Percentiles rank a stretch among this genome's conserved stretches.
These are phyloP conservation scores for Penicillium odoratum DNA, from an alignment of 495 filamentous ascomycete genomes.

Conservation along the genomic window DNA sequence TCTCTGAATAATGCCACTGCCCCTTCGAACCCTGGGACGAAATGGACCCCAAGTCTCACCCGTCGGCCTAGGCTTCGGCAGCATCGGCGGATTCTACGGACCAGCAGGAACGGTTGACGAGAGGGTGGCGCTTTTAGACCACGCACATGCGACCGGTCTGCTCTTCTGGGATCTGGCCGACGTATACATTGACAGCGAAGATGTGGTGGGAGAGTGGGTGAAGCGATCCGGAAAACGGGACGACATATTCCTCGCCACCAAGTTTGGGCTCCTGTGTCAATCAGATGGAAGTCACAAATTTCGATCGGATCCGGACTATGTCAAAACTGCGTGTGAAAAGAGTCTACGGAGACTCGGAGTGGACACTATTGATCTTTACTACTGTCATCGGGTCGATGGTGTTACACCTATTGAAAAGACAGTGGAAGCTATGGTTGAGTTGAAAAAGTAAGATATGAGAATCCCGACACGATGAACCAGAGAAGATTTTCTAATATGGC, in stretches of 20 bases:
- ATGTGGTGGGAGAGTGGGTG: slow-evolving; percentile 59
- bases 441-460: slow-evolving; percentile 49
- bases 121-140: slow-evolving; percentile 36
- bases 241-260: slow-evolving; percentile 59
- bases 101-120: slow-evolving; percentile 33
- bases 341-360: slow-evolving; percentile 54
- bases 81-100: slow-evolving; percentile 51
- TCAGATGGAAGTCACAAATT: slow-evolving; percentile 21
- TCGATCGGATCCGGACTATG: slow-evolving; percentile 54
- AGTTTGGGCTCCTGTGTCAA: slow-evolving; percentile 43
- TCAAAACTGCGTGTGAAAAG: slow-evolving; percentile 48
- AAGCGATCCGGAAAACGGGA: slow-evolving; percentile 52
- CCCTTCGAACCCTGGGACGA: slow-evolving; percentile 45
- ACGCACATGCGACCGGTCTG: slow-evolving; percentile 51
- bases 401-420: slow-evolving; percentile 57
- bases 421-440: slow-evolving; percentile 57
- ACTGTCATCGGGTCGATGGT: slow-evolving; percentile 42
- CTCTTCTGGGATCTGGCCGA: slow-evolving; percentile 62
- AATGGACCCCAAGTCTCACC: slow-evolving; percentile 53
- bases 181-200: slow-evolving; percentile 42
- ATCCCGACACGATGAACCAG: slow-evolving; percentile 16
- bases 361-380: slow-evolving; percentile 61
- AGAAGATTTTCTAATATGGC: not conserved
- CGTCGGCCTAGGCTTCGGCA: slow-evolving; percentile 57
- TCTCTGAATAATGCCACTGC: slow-evolving; percentile 11